These are phyloP conservation scores for Alternaria triticimaculans DNA, from an alignment of 2,329 filamentous ascomycete genomes.

Conservation along the genomic window DNA sequence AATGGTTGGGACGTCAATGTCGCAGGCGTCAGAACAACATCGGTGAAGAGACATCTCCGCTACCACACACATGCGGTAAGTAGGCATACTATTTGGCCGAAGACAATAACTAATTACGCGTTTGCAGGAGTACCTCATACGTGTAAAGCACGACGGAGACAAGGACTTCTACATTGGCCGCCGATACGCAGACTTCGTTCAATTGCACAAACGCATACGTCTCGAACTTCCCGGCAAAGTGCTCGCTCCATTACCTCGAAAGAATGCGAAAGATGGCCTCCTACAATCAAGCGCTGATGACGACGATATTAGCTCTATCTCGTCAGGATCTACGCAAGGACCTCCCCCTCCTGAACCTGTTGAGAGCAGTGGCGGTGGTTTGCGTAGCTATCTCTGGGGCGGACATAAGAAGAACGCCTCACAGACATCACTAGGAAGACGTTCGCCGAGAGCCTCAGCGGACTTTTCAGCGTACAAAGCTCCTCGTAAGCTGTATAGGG, in stretches of 20 bases:
- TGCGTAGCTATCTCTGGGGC: conserved; percentile 53
- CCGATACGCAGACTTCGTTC: conserved; percentile 86
- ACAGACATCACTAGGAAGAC: conserved; percentile 45
- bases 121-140: conserved; percentile 81
- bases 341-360: conserved; percentile 47
- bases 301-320: conserved; percentile 80
- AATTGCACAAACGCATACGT: conserved; percentile 78
- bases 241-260: conserved; percentile 83
- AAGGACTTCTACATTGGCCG: conserved; percentile 81
- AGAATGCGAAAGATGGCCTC: conserved; percentile 83
- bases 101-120: conserved; percentile 4
- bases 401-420: conserved; percentile 52
- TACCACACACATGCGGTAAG: conserved; percentile 89
- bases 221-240: conserved; percentile 90
- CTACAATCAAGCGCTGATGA: conserved; percentile 62
- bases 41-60: conserved; percentile 83
- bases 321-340: conserved; percentile 77
- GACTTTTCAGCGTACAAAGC: conserved; percentile 40
- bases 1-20: conserved; percentile 98
- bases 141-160: conserved; percentile 79
- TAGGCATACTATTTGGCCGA: conserved; percentile 14
- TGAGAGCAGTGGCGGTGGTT: conserved; percentile 47
- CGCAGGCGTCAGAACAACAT: conserved; percentile 81
- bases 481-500: conserved; percentile 74
- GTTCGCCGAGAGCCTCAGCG: conserved; percentile 43